Conservation (phyloP, 345 rosid genomes). For the Barbarea vulgaris region DNA sequence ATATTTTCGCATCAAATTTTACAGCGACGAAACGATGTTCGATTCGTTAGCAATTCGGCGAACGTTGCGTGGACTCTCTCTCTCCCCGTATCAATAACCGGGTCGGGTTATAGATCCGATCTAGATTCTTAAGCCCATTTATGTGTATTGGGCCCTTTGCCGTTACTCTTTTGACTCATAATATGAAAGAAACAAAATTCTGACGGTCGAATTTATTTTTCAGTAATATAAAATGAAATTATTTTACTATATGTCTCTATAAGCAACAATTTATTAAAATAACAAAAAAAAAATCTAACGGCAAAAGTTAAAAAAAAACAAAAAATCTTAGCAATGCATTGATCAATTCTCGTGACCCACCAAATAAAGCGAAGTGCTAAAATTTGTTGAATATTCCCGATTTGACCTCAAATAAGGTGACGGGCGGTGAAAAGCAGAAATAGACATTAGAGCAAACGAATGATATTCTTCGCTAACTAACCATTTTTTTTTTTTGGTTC, state of each 20-base stretch:
- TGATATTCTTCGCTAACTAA: no score
- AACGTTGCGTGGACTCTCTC: slow-evolving; percentile 38
- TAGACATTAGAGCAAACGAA: not conserved
- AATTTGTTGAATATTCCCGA: slow-evolving; percentile 27
- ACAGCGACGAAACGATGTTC: slow-evolving; percentile 31
- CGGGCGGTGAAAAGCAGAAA: slow-evolving; percentile 13
- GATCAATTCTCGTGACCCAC: slow-evolving; percentile 21
- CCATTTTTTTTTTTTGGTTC: no score
- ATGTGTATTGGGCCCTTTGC: not conserved
- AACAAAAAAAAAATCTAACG: not conserved
- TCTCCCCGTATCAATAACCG: slow-evolving; percentile 12
- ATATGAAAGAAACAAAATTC: not conserved
- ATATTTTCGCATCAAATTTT: not conserved
- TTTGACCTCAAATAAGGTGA: slow-evolving; percentile 14
- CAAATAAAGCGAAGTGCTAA: slow-evolving; percentile 4
- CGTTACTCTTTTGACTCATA: not conserved
- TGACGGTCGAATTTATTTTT: no score
- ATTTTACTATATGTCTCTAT: not conserved
- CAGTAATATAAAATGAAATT: no score
- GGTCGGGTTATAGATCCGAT: slow-evolving; percentile 30
- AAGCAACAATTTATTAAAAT: not conserved
- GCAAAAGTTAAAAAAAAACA: not conserved
- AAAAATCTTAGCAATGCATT: not conserved
- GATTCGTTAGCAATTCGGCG: slow-evolving; percentile 36
- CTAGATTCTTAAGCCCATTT: not conserved